phyloP scores from a whole-genome alignment of 352 stramenopile species.

The Globisporangium ultimum region DNA sequence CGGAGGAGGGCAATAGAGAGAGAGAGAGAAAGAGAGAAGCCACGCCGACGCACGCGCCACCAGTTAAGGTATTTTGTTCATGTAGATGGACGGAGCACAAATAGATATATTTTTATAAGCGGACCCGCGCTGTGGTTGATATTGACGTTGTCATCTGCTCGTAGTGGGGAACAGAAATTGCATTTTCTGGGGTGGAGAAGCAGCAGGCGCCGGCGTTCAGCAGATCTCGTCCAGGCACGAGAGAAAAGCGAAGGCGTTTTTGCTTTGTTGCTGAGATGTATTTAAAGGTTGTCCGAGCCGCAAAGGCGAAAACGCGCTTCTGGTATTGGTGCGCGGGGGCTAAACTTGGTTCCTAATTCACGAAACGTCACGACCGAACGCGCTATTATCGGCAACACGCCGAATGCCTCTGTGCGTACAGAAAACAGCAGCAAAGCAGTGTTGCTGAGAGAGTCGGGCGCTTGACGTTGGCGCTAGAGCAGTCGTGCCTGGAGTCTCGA shows the following conservation, averaged over 20 bases:
- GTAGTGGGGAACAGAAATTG: too few species aligned
- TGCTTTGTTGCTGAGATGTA: neutral
- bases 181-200: too few species aligned
- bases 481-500: neutral
- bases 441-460: too few species aligned
- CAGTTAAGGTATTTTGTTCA: neutral
- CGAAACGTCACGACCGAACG: neutral
- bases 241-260: neutral
- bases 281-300: neutral
- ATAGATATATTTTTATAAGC: constrained; percentile 1
- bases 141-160: constrained; percentile 3
- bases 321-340: neutral
- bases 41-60: constrained; percentile 1
- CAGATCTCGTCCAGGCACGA: neutral
- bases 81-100: neutral
- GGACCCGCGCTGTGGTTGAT: neutral
- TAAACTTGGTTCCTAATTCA: neutral
- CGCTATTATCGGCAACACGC: neutral
- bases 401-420: too few species aligned
- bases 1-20: neutral
- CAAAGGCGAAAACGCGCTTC: neutral
- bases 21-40: neutral
- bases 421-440: neutral
- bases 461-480: neutral
- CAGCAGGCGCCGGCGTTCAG: neutral